phyloP scores from a whole-genome alignment of 331 rosid genomes.

The Quercus lobata region DNA sequence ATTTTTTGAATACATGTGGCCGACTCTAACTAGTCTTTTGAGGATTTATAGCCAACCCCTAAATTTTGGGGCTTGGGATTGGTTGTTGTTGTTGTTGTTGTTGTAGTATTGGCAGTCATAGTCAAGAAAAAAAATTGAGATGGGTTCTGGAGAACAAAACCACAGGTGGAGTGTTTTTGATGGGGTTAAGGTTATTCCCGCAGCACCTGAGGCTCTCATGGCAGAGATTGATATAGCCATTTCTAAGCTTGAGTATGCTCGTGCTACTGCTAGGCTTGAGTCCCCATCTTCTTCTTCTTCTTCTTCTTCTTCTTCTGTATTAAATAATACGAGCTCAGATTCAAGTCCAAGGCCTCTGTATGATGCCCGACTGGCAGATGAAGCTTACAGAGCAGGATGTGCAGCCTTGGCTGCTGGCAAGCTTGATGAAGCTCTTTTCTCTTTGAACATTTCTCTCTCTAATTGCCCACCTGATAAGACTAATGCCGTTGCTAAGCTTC shows the following conservation, averaged over 20 bases:
- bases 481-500: slow-evolving; percentile 60
- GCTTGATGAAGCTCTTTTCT: slow-evolving; percentile 65
- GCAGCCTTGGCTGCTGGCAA: slow-evolving; percentile 77
- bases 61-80: too few species aligned
- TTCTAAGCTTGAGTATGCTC: slow-evolving; percentile 60
- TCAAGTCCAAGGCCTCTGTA: slow-evolving; percentile 15
- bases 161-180: slow-evolving; percentile 64
- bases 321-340: slow-evolving; percentile 6
- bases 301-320: slow-evolving; percentile 14
- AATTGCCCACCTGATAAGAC: slow-evolving; percentile 71
- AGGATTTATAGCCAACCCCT: too few species aligned
- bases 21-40: too few species aligned
- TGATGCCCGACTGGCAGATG: slow-evolving; percentile 70
- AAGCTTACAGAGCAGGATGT: slow-evolving; percentile 81
- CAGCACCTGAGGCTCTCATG: slow-evolving; percentile 74
- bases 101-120: background rate
- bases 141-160: slow-evolving; percentile 30
- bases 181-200: slow-evolving; percentile 59
- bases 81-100: too few species aligned
- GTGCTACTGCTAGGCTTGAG: slow-evolving; percentile 54
- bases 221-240: slow-evolving; percentile 81
- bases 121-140: background rate
- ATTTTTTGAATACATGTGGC: background rate
- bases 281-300: slow-evolving; percentile 17
- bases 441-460: slow-evolving; percentile 54